phyloP scores from a whole-genome alignment of 176 grass and related monocot genomes.

The Lolium rigidum region DNA sequence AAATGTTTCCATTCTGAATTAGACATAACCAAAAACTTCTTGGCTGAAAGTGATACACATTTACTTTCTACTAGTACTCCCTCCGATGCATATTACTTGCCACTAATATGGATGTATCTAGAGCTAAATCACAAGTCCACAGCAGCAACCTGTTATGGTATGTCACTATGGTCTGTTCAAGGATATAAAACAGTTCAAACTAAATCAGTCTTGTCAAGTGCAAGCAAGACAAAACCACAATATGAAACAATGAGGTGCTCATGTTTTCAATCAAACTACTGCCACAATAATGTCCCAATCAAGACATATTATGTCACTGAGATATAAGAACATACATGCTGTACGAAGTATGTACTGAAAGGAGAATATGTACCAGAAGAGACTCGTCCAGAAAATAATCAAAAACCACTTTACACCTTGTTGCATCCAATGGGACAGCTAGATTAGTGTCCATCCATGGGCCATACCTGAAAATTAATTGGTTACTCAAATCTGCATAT shows the following conservation, averaged over 20 bases:
- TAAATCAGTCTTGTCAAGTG: not conserved
- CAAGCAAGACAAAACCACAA: constrained; percentile 3
- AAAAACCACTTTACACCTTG: constrained; percentile 88
- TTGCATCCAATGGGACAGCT: constrained; percentile 72
- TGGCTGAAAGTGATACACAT: not conserved
- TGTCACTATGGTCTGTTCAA: not conserved
- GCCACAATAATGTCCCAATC: not conserved
- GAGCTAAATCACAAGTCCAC: not conserved
- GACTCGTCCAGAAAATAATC: constrained; percentile 91
- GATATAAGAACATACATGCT: not conserved
- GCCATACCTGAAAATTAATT: constrained; percentile 69
- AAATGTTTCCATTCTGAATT: too few species aligned
- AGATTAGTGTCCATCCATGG: constrained; percentile 99
- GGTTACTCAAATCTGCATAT: not conserved
- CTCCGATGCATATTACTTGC: too few species aligned
- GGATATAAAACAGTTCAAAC: not conserved
- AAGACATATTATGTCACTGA: not conserved
- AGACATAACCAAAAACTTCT: too few species aligned
- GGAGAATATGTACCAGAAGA: constrained; percentile 50
- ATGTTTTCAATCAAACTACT: constrained; percentile 2
- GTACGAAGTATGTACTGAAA: constrained; percentile 20
- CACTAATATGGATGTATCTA: too few species aligned
- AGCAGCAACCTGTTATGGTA: not conserved
- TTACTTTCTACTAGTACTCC: not conserved
- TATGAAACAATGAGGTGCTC: constrained; percentile 8